Base-by-base conservation (phyloP, 2,329 filamentous ascomycete species). In the Sporothrix brunneoviolacea region DNA sequence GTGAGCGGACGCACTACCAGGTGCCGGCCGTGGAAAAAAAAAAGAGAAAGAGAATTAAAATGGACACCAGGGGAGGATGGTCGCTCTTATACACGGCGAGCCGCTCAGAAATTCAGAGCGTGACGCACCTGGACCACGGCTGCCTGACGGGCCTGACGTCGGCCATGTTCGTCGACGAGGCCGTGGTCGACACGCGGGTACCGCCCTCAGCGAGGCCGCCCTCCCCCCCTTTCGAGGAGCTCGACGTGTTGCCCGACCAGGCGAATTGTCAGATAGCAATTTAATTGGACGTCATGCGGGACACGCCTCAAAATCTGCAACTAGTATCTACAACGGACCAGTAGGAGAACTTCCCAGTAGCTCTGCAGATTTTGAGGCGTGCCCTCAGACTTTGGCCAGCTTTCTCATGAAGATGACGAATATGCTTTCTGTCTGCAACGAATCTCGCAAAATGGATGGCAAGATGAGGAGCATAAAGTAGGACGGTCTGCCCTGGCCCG, bases 121-220 rank as follows among this genome's bases (percentile, higher is more conserved):
- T 90, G 4, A 89, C 86, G 1, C 87, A 93, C 65, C 73, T 93
- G 51, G 91, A 97, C 66, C 90, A 96, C 61, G 90, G 93, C 38
- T 97, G 91, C 64, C 76, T 98, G 28, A 98, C 93, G 0, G 91
- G 91, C 13, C 75, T 98, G 30, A 98, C 93, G 0, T 91, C 86
- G 3, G 91, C 91, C 58, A 95, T 97, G 90, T 97, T 95, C 66
- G 77, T 97, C 55, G 89, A 97, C 62, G 91, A 97, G 69, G 68
- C 64, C 2, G 61, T 58, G 39, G 61, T 62, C 9, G 59, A 65
- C 32, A 57, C 62, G 4, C 36, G 30, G 8, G 47, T 43, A n/a
- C n/a, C n/a, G n/a, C n/a, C n/a, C 1, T 50, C 56, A 28, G 24
- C 24, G 24, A 5, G n/a, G n/a, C n/a, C n/a, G n/a, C n/a, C n/a